Conservation (phyloP, 192 early-diverging fungal species). For the Gonapodya prolifera region DNA sequence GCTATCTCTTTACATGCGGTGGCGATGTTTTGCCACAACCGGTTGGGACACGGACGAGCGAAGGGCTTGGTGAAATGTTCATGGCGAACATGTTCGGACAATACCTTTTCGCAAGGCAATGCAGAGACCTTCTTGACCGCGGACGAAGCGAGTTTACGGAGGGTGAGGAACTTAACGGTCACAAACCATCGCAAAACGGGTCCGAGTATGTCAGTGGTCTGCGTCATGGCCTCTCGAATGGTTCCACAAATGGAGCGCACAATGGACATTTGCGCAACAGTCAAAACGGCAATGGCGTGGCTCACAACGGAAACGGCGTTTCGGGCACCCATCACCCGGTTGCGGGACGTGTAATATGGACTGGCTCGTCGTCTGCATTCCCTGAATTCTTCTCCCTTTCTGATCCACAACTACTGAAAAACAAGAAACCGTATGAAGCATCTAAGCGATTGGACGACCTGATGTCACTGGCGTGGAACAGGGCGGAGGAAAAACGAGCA, state of each 20-base stretch:
- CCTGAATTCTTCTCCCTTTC: slow-evolving; percentile 18
- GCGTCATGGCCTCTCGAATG: too few relatives aligned
- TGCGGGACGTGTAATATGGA: slow-evolving; percentile 24
- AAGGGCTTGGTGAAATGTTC: slow-evolving; percentile 31
- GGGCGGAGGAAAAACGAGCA: not conserved
- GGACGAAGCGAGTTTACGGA: slow-evolving; percentile 15
- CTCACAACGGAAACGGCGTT: not conserved
- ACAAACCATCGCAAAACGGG: too few relatives aligned
- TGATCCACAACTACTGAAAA: slow-evolving; percentile 29
- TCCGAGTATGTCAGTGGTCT: too few relatives aligned
- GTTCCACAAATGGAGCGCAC: not conserved
- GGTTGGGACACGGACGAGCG: slow-evolving; percentile 18
- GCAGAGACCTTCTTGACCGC: slow-evolving; percentile 7
- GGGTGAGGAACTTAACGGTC: not conserved
- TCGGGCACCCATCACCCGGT: not conserved
- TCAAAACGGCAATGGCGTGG: not conserved
- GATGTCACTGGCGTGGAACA: slow-evolving; percentile 1
- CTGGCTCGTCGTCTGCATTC: slow-evolving; percentile 25
- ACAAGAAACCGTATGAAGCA: slow-evolving; percentile 28
- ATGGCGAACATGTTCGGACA: slow-evolving; percentile 40
- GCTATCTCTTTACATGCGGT: slow-evolving; percentile 24
- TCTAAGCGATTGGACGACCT: slow-evolving; percentile 34
- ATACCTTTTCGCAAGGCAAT: slow-evolving; percentile 24
- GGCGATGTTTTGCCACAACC: slow-evolving; percentile 26
- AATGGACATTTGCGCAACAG: not conserved